Evolutionary conservation across 1,284 basidiomycete genomes (phyloP).

Genomic region (Wallemia hederae): DNA sequence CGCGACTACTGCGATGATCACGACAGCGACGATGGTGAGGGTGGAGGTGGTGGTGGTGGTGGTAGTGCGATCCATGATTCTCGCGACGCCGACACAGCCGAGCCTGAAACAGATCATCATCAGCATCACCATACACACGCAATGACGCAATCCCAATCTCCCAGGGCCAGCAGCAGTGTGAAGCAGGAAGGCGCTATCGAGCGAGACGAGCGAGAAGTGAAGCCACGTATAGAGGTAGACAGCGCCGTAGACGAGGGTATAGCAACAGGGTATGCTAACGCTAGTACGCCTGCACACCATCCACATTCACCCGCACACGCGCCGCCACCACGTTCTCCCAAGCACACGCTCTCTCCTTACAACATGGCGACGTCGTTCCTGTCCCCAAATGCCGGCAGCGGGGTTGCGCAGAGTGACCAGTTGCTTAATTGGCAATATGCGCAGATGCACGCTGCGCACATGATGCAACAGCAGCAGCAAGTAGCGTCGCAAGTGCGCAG

Average conservation of each 20-base stretch:
- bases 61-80: background rate
- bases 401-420: background rate
- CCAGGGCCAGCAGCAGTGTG: too few species aligned
- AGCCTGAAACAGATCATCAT: background rate
- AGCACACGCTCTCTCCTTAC: background rate
- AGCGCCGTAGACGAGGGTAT: background rate
- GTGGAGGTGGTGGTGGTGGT: background rate
- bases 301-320: background rate
- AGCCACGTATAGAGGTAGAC: background rate
- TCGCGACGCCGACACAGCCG: background rate
- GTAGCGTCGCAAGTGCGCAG: too few species aligned
- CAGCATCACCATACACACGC: too few species aligned
- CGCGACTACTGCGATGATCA: slow-evolving; percentile 20
- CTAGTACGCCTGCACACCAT: too few species aligned
- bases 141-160: too few species aligned
- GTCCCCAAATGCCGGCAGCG: background rate
- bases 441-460: background rate
- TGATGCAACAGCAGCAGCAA: background rate
- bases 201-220: background rate
- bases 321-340: background rate
- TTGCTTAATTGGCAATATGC: background rate
- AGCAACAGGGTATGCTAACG: too few species aligned
- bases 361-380: background rate
- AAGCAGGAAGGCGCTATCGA: too few species aligned
- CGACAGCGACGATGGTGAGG: slow-evolving; percentile 14